Conservation (phyloP, 2,329 filamentous ascomycete species). For the Phialemoniopsis sp. region DNA sequence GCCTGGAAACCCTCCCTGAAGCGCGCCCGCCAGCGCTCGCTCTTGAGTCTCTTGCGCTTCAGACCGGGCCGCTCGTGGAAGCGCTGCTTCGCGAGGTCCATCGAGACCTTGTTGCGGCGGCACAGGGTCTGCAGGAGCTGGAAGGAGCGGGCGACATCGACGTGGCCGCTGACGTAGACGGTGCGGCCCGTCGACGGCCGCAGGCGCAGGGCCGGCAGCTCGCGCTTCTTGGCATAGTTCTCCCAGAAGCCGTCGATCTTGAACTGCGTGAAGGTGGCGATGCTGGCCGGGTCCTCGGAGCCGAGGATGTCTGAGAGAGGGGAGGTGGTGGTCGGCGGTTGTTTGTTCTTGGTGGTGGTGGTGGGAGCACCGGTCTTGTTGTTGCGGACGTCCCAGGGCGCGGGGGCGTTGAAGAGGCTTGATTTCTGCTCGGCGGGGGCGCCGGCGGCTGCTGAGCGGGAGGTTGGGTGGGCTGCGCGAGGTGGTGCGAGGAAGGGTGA, state of each 20-base stretch:
- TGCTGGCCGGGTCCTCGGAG: not conserved
- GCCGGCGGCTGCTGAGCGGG: constrained; percentile 2
- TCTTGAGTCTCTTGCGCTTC: constrained; percentile 71
- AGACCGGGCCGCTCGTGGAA: constrained; percentile 73
- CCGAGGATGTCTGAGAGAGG: no score
- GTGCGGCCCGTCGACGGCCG: constrained; percentile 40
- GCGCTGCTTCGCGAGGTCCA: constrained; percentile 53
- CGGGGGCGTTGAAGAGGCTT: not conserved
- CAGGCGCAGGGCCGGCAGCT: constrained; percentile 26
- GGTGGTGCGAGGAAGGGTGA: not conserved
- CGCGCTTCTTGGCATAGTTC: constrained; percentile 6
- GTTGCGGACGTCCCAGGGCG: not conserved
- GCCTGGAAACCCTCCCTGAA: constrained; percentile 68
- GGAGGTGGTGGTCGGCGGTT: not conserved
- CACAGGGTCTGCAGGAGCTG: constrained; percentile 32
- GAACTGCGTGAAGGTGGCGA: constrained; percentile 14
- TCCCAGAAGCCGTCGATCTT: constrained; percentile 16
- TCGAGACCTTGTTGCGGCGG: constrained; percentile 50
- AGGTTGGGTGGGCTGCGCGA: constrained; percentile 5
- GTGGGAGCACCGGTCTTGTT: constrained; percentile 14
- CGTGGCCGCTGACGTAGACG: constrained; percentile 31
- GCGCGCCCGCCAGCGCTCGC: constrained; percentile 62
- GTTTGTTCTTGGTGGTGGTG: constrained; percentile 3
- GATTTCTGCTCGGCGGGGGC: not conserved
- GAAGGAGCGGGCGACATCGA: constrained; percentile 42